phyloP scores from a whole-genome alignment of 2,329 filamentous ascomycete species.

The Fusarium foetens region DNA sequence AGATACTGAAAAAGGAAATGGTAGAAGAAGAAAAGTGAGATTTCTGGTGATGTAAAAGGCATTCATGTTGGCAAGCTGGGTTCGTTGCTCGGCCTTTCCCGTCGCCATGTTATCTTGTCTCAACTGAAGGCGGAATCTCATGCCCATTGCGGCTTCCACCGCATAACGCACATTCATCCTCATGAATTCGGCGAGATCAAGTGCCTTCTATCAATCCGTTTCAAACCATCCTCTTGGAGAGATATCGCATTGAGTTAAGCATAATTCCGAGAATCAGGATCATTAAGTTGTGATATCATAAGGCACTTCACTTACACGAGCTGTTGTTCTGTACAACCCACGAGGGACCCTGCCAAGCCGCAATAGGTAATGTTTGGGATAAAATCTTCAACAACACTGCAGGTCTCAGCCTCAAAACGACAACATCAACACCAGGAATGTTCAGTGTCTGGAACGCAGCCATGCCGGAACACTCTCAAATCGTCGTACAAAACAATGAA shows the following conservation, averaged over 20 bases:
- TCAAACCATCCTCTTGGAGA: too few relatives aligned
- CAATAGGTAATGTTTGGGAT: not conserved
- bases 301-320: not conserved
- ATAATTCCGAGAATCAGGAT: not conserved
- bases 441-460: not conserved
- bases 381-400: not conserved
- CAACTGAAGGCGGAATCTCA: not conserved
- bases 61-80: not conserved
- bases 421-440: not conserved
- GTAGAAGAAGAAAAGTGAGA: not conserved
- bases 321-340: not conserved
- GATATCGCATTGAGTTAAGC: not conserved
- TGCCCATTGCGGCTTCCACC: not conserved
- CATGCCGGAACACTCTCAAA: not conserved
- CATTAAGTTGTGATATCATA: not conserved
- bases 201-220: not conserved
- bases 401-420: not conserved
- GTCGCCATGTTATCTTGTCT: not conserved
- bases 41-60: not conserved
- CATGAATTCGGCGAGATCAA: not conserved
- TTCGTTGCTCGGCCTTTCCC: not conserved
- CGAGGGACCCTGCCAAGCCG: not conserved
- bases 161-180: not conserved
- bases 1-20: not conserved
- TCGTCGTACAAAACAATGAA: rapidly evolving